Base-by-base conservation (phyloP, 257 asterid species). In the Solanum piurae region DNA sequence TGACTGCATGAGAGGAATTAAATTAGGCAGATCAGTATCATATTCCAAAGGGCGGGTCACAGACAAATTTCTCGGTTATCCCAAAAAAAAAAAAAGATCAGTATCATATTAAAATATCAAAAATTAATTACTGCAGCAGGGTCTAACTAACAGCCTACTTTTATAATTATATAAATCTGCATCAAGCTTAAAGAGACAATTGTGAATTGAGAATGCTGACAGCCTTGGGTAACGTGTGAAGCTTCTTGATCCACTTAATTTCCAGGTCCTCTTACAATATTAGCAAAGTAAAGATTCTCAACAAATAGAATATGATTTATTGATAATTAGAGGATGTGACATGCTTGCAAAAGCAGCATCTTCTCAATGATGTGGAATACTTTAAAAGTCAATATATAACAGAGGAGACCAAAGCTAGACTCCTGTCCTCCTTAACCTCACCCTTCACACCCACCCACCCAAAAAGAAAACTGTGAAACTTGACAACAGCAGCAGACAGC, bases 1-100 rank as follows among this genome's bases (percentile, higher is more conserved):
- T 97, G 99, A 83, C 99, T 95, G 95, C 74, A 92, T 74, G 62
- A 62, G 62, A 74, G 87, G 88, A 75, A 88, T 85, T 21, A 85
- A 42, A 64, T 66, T 42, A 68, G 44, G 87, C 40, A 85, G 44
- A 66, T 29, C 40, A 13, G 27, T 40, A 64, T 66, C n/a, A 80
- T 8, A 18, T 16, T 82, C 16, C 52, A 44, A 44, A 44, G 16
- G 16, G 52, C 52, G 5, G 49, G 49, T 42, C 49, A 4, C 52
- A 12, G 52, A 44, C 52, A 44, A 44, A 44, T 44, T 44, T 44
- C 6, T 44, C 0, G 18, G 52, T 44, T 44, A 4, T 44, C 52
- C 44, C 5, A 44, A 44, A 44, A 44, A 12, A 44, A 4, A 44
- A 4, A 44, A 44, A 0, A 44, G 6, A 44, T 29, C 29, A 13